phyloP scores from a whole-genome alignment of 306 rosid genomes.

The Biancaea sappan region DNA sequence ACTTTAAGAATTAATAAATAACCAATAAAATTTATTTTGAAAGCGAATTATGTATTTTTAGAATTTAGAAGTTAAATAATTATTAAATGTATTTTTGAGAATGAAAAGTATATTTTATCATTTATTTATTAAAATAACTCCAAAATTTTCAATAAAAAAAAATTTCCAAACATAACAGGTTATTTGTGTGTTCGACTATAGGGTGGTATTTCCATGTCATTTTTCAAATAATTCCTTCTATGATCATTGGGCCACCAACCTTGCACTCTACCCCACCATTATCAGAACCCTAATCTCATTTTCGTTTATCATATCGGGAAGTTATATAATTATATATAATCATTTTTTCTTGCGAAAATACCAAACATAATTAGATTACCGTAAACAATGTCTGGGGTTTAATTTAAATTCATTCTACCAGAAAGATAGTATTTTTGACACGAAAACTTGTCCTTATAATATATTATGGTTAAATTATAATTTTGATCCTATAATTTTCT shows the following conservation, averaged over 20 bases:
- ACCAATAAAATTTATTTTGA: too few relatives aligned
- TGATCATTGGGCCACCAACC: constrained; percentile 42
- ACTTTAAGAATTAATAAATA: too few relatives aligned
- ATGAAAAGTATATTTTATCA: too few relatives aligned
- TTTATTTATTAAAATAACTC: neutral
- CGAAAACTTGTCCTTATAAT: too few relatives aligned
- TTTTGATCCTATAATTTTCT: too few relatives aligned
- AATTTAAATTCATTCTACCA: too few relatives aligned
- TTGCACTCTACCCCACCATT: constrained; percentile 61
- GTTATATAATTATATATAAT: too few relatives aligned
- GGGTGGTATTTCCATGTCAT: constrained; percentile 69
- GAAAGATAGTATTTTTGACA: too few relatives aligned
- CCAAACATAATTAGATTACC: neutral
- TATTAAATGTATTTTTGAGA: too few relatives aligned
- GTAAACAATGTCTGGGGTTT: neutral
- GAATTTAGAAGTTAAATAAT: too few relatives aligned
- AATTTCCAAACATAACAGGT: neutral
- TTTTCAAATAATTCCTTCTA: constrained; percentile 50
- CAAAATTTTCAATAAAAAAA: neutral
- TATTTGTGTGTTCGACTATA: neutral
- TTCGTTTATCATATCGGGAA: constrained; percentile 37
- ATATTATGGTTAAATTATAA: too few relatives aligned
- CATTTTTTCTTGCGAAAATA: neutral
- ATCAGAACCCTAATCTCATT: neutral
- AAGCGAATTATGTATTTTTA: too few relatives aligned